Percentiles rank a stretch among this genome's conserved stretches.
These are phyloP conservation scores for Rostrohypoxylon terebratum DNA, from an alignment of 495 filamentous ascomycete genomes.

Conservation along the genomic window DNA sequence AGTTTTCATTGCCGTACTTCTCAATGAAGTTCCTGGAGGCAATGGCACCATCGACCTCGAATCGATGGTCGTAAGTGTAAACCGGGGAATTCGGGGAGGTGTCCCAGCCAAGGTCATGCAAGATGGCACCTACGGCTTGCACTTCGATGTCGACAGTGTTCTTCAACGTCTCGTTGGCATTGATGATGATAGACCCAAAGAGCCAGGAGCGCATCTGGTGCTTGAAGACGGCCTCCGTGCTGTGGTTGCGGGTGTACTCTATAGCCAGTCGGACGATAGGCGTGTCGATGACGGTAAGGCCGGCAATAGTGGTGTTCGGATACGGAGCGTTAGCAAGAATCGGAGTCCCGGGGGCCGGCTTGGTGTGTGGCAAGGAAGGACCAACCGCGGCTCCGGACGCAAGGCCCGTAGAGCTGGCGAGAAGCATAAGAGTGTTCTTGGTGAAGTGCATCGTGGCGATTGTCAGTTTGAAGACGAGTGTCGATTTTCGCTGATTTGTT, in stretches of 20 bases:
- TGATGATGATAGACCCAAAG: constrained; percentile 53
- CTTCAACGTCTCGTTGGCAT: constrained; percentile 51
- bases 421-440: constrained; percentile 28
- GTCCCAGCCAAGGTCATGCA: constrained; percentile 69
- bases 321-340: constrained; percentile 24
- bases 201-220: constrained; percentile 59
- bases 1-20: constrained; percentile 44
- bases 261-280: constrained; percentile 55
- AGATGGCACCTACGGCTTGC: constrained; percentile 60
- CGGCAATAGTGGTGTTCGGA: constrained; percentile 42
- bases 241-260: constrained; percentile 53
- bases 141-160: constrained; percentile 58
- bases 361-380: not conserved
- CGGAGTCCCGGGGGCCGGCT: constrained; percentile 2
- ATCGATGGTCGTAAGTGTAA: constrained; percentile 51
- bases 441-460: constrained; percentile 33
- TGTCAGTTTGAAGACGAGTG: constrained; percentile 8
- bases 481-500: constrained; percentile 20
- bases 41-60: constrained; percentile 61
- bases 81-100: constrained; percentile 43
- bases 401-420: constrained; percentile 26
- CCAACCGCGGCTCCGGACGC: constrained; percentile 3
- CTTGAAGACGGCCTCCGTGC: constrained; percentile 54
- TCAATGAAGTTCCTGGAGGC: constrained; percentile 52
- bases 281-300: constrained; percentile 57